Percentiles rank a stretch among this genome's conserved stretches.
phyloP scores from a whole-genome alignment of 1,284 basidiomycete species.

The Fomitopsis schrenkii region DNA sequence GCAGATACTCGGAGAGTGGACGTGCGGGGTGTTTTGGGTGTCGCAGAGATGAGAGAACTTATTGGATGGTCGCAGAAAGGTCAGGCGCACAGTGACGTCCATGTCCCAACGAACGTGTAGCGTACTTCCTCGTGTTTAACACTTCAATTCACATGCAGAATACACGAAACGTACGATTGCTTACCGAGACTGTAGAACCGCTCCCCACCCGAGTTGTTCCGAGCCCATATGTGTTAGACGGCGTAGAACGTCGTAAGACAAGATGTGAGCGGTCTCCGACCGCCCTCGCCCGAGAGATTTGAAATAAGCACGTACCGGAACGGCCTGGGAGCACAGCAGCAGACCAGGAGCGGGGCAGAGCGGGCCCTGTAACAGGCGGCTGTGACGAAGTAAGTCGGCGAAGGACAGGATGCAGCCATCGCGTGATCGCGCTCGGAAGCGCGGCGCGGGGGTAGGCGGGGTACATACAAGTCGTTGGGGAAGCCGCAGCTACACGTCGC shows the following conservation, averaged over 20 bases:
- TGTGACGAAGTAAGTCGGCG: background rate
- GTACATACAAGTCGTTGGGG: background rate
- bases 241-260: background rate
- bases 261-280: background rate
- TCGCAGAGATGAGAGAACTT: slow-evolving; percentile 70
- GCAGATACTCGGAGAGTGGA: slow-evolving; percentile 33
- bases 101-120: background rate
- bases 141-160: background rate
- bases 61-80: slow-evolving; percentile 57
- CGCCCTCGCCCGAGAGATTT: background rate
- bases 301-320: background rate
- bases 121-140: background rate
- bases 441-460: background rate
- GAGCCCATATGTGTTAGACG: background rate
- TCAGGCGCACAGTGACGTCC: slow-evolving; percentile 6
- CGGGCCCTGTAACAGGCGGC: background rate
- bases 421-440: background rate
- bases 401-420: background rate
- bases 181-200: background rate
- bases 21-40: slow-evolving; percentile 70
- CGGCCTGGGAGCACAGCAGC: background rate
- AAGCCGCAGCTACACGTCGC: background rate
- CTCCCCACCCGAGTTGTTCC: background rate
- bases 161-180: background rate
- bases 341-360: background rate